Base-by-base conservation (phyloP, 805 yeast species). In the Yarrowia yakushimensis region DNA sequence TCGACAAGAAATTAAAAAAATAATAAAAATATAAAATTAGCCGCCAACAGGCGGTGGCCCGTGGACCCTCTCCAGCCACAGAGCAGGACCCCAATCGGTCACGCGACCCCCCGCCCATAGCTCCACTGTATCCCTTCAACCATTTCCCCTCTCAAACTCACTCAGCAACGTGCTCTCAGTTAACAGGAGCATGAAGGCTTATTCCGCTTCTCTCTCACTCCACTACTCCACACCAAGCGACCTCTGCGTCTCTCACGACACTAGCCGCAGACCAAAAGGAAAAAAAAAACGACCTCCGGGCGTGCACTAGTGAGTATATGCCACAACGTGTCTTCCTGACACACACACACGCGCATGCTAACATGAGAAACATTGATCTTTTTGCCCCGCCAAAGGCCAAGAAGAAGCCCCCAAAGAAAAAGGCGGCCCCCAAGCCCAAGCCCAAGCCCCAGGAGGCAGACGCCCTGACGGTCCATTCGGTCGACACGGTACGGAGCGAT, bases 351-450 rank as follows among this genome's bases (percentile, higher is more conserved):
- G 5, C 39, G 3, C 22, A 31, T 48, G 28, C 55, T 48, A 48
- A 48, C 55, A 48, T 48, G 55, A 48, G 55, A n/a, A 48, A 48
- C 55, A 31, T 48, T 33, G 55, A 48, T 39, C 28, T n/a, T 15
- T 48, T 48, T 48, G 55, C 55, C 20, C 39, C 55, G 15, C 54
- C 54, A 18, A 46, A 46, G 55, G 39, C 55, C 55, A 31, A 31
- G 27, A 48, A 48, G 39, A 48, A 48, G 55, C 39, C 54, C 13
- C 28, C 25, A n/a, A 48, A 48, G 55, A 48, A 48, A 33, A 22
- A 22, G 52, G 25, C 52, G 23, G 23, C n/a, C 15, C 15, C 13
- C 15, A 12, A 23, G 30, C 46, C 30, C 46, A 15, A 12, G 28
- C 18, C 43, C 28, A 39, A 9, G 10, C 22, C 48, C 33, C 17